Evolutionary conservation across 1,284 basidiomycete genomes (phyloP).

Genomic region (Schizopora paradoxa): DNA sequence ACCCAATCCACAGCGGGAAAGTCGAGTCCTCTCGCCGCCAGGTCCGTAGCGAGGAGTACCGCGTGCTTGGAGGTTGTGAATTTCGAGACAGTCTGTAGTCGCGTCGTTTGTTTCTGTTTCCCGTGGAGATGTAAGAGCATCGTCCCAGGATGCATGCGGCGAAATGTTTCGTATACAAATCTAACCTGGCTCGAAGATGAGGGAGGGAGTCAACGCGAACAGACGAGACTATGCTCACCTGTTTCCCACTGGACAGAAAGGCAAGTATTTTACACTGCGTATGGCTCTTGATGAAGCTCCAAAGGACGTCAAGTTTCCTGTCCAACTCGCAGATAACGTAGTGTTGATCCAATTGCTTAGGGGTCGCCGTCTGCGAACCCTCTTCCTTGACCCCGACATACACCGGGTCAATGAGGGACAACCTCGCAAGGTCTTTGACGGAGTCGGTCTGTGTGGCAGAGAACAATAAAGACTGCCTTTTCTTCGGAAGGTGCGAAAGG

Average conservation of each 20-base stretch:
- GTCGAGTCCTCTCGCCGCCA: slow-evolving; percentile 94
- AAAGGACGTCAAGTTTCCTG: slow-evolving; percentile 87
- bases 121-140: slow-evolving; percentile 92
- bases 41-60: slow-evolving; percentile 92
- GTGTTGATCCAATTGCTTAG: slow-evolving; percentile 81
- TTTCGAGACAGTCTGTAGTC: slow-evolving; percentile 76
- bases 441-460: slow-evolving; percentile 96
- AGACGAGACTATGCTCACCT: slow-evolving; percentile 35
- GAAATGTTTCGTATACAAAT: slow-evolving; percentile 96
- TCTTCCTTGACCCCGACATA: slow-evolving; percentile 65
- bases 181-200: slow-evolving; percentile 50
- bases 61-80: slow-evolving; percentile 79
- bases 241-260: slow-evolving; percentile 94
- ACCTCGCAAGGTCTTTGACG: slow-evolving; percentile 83
- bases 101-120: slow-evolving; percentile 92
- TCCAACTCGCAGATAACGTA: slow-evolving; percentile 85
- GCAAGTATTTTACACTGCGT: slow-evolving; percentile 90
- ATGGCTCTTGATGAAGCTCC: slow-evolving; percentile 94
- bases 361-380: slow-evolving; percentile 42
- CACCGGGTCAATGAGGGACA: slow-evolving; percentile 83
- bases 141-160: slow-evolving; percentile 90
- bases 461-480: slow-evolving; percentile 91
- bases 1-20: slow-evolving; percentile 99
- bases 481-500: slow-evolving; percentile 79
- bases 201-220: background rate